Conservation (phyloP, 495 filamentous ascomycete genomes). For the Podospora comata region DNA sequence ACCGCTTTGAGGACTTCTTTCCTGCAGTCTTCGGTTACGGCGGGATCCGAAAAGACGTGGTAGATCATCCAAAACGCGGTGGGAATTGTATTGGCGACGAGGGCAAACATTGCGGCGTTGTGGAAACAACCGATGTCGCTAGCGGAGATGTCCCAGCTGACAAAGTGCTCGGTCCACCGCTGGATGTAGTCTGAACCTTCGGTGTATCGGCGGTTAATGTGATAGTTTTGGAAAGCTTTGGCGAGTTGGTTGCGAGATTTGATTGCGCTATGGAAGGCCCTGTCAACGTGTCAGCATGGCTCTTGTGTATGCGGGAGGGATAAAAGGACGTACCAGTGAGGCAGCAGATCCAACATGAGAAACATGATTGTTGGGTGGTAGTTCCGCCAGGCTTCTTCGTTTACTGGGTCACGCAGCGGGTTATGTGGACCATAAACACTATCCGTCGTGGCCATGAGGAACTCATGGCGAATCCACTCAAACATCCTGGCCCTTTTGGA, state of each 20-base stretch:
- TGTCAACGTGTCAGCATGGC: background rate
- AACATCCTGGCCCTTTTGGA: constrained; percentile 9
- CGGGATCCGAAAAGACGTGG: constrained; percentile 20
- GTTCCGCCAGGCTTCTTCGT: constrained; percentile 17
- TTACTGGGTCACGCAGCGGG: constrained; percentile 21
- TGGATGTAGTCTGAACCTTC: constrained; percentile 22
- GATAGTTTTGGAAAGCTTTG: constrained; percentile 22
- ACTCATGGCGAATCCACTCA: constrained; percentile 19
- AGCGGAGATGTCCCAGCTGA: constrained; percentile 13
- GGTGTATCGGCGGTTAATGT: constrained; percentile 19
- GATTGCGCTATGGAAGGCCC: constrained; percentile 14
- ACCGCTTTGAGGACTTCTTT: constrained; percentile 26
- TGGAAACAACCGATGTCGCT: constrained; percentile 31
- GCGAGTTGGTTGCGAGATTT: constrained; percentile 21
- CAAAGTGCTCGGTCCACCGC: constrained; percentile 24
- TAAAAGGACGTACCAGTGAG: background rate
- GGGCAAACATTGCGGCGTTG: constrained; percentile 9
- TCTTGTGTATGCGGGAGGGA: background rate
- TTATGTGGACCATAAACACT: constrained; percentile 25
- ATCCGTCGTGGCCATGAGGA: constrained; percentile 20
- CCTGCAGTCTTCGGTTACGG: constrained; percentile 22
- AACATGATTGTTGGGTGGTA: constrained; percentile 10
- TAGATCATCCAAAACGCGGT: constrained; percentile 4
- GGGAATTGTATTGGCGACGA: background rate
- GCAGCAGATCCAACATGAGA: constrained; percentile 22